These are phyloP conservation scores for Apodospora peruviana DNA, from an alignment of 495 filamentous ascomycete genomes.

Conservation along the genomic window DNA sequence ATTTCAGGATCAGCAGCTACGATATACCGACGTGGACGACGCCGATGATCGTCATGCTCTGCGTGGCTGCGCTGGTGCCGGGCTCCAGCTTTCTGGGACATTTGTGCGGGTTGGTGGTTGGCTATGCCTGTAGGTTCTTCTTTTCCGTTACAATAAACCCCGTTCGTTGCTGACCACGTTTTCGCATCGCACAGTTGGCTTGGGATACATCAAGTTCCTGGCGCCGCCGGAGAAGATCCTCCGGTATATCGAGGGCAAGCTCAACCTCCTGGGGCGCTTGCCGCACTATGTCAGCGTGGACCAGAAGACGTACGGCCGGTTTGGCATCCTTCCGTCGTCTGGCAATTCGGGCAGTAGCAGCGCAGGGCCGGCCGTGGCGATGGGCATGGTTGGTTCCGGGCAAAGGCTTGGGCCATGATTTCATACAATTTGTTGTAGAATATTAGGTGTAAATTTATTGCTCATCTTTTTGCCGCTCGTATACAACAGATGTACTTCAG, in stretches of 20 bases:
- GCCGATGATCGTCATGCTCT: constrained; percentile 66
- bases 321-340: constrained; percentile 71
- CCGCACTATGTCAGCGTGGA: constrained; percentile 90
- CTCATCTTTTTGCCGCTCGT: not conserved
- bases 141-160: not conserved
- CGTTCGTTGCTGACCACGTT: too few relatives aligned
- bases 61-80: constrained; percentile 69
- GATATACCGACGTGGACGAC: constrained; percentile 89
- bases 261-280: constrained; percentile 74
- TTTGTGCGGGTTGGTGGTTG: constrained; percentile 70
- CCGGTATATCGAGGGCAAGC: constrained; percentile 75
- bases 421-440: not conserved
- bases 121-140: constrained; percentile 71
- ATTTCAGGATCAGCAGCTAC: constrained; percentile 65
- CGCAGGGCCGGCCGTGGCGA: constrained; percentile 32
- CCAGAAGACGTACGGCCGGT: constrained; percentile 94
- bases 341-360: constrained; percentile 11
- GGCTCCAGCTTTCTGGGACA: constrained; percentile 82
- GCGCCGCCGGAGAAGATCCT: constrained; percentile 76
- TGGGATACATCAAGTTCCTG: constrained; percentile 79
- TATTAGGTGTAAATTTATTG: not conserved
- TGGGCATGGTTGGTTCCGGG: constrained; percentile 54
- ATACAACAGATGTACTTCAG: too few relatives aligned
- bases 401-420: constrained; percentile 60
- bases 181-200: constrained; percentile 53